Evolutionary conservation across 2,329 filamentous ascomycete species (phyloP), one percentile per base, ranked within the genome.

Genomic region (Mycosphaerella sp.): DNA sequence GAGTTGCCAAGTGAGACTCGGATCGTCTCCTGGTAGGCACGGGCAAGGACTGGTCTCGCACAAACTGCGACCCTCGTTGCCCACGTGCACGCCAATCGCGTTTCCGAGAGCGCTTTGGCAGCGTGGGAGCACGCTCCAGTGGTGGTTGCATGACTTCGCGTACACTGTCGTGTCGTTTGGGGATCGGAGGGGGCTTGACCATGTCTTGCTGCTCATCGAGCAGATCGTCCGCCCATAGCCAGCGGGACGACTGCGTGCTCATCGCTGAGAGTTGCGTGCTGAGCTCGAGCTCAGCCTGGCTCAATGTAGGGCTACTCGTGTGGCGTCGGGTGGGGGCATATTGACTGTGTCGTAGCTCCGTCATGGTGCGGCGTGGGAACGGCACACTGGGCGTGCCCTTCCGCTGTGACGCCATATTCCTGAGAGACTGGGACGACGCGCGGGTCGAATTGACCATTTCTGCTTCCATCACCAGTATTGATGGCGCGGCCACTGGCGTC

Each of bases 271-370:
- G 29, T 47, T 55, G 46, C 14, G 34, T 38, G 12, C 56, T 6
- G 67, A 60, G 40, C 67, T 74, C 73, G 10, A 68, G 60, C 58
- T 73, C 74, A 8, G 74, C 74, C 62, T 78, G 71, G 55, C 74
- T 77, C 45, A 76, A 64, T 1, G 74, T 76, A n/a, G 74, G 74
- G 53, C 72, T 77, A 14, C 50, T 39, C 12, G 43, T 38, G 44
- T 45, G 39, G n/a, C 56, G 56, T 17, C 53, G 59, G 43, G 57
- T 60, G 48, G 65, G 64, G 6, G 59, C 54, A 21, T 56, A 49
- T 46, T 64, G 62, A 44, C 60, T 57, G 9, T 47, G 31, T 40
- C 65, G 62, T 8, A 66, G 57, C 50, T 59, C 53, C 31, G 48
- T 55, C 40, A 63, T 49, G n/a, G 62, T 63, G 29, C 56, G 57